Base-by-base conservation (phyloP, 208 protist genomes). In the Blechomonas ayalai region DNA sequence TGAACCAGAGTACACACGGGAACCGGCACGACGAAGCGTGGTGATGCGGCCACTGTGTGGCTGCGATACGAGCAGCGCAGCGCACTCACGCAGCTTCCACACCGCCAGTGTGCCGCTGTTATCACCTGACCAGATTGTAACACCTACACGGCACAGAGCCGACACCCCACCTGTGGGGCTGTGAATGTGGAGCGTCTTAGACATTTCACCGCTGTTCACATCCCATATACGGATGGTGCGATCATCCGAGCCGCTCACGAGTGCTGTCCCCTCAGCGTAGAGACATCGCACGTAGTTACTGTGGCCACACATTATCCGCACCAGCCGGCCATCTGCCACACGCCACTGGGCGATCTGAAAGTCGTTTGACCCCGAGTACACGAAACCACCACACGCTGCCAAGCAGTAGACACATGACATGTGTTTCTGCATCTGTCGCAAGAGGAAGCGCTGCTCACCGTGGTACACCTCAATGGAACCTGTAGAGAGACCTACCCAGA, bases 91-190 rank as follows among this genome's bases (percentile, higher is more conserved):
- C 18, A 92, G 53, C 42, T 52, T 56, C 83, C 83, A 92, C 24
- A 77, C 70, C n/a, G 54, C 52, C 6, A 92, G 49, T 35, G 41
- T 36, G 9, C 83, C 83, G 27, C 60, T 69, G 26, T 85, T 56
- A 49, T 92, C 83, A 16, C 83, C 83, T 3, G 83, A 88, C 83
- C 83, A 92, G 75, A 92, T 86, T n/a, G 54, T 71, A 15, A 83
- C 68, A 4, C 83, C 83, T 4, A 86, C 78, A 2, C 83, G 75
- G 42, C 75, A 86, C 41, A 92, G 57, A 43, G 75, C 73, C 16
- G 79, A 89, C 9, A 92, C 76, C n/a, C 79, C 78, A 22, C 70
- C 69, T 12, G 1, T 16, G 10, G 12, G 7, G 4, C 4, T 4
- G 28, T 22, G 26, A 25, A 40, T 3, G 29, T 6, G 18, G 19